A percentile compares a stretch with the other conserved stretches of the same genome.
These are phyloP conservation scores for Trichoderma arundinaceum DNA, from an alignment of 2,329 filamentous ascomycete species.

Conservation along the genomic window DNA sequence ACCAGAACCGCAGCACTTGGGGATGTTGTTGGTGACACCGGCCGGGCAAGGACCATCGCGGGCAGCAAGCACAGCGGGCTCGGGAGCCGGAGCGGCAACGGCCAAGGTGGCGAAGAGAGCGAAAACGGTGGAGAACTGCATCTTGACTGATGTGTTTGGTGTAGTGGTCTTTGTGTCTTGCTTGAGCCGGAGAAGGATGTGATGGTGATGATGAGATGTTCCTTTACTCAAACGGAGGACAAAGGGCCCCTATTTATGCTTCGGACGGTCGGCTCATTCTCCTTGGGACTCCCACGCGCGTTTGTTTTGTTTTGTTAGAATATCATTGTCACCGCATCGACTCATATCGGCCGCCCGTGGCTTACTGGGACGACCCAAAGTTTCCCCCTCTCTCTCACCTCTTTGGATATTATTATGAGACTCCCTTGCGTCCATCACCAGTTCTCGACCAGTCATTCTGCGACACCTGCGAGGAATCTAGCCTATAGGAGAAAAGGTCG, in stretches of 20 bases:
- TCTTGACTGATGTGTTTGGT: conserved; percentile 29
- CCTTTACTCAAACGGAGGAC: neutral
- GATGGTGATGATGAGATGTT: neutral
- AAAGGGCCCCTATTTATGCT: conserved; percentile 23
- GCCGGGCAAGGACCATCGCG: conserved; percentile 6
- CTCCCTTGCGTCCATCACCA: conserved; percentile 4
- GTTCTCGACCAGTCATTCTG: conserved; percentile 3
- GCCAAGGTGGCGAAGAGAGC: conserved; percentile 34
- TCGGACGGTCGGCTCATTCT: conserved; percentile 19
- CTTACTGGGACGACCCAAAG: neutral
- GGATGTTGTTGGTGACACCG: conserved; percentile 31
- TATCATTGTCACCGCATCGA: neutral
- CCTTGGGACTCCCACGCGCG: neutral
- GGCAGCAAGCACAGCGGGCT: neutral
- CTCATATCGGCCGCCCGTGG: neutral
- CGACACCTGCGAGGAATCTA: neutral
- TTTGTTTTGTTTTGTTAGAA: neutral
- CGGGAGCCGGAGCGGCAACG: conserved; percentile 31
- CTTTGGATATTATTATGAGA: conserved; percentile 21
- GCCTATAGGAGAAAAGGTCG: neutral
- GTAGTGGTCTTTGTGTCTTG: neutral
- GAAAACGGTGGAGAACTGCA: conserved; percentile 35
- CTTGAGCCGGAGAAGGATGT: neutral
- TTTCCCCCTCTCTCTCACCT: neutral
- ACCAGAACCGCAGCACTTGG: conserved; percentile 33